A percentile compares a stretch with the other conserved stretches of the same genome.
Conservation (phyloP, 129 eudicot species). For the Solidago caesia region DNA sequence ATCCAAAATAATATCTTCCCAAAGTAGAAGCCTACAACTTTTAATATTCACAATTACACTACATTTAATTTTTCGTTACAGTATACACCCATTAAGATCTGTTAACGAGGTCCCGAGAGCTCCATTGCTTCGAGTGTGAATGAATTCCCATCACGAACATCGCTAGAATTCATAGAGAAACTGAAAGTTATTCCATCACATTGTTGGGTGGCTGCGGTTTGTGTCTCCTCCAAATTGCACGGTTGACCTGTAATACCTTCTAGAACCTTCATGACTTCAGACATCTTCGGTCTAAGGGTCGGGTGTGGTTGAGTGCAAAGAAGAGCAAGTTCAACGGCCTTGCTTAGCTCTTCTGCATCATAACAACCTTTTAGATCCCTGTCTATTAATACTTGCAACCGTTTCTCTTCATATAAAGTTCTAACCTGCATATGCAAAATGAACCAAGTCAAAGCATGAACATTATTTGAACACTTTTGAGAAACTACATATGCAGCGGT, state of each 20-base stretch:
- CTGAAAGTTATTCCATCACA: conserved; percentile 43
- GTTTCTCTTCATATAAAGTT: conserved; percentile 63
- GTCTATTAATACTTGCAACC: conserved; percentile 67
- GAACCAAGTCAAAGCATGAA: conserved; percentile 21
- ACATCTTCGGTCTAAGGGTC: conserved; percentile 70
- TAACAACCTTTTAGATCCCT: conserved; percentile 67
- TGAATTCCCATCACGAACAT: conserved; percentile 56
- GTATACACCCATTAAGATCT: not conserved
- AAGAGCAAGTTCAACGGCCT: conserved; percentile 67
- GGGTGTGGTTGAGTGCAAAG: conserved; percentile 68
- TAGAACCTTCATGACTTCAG: conserved; percentile 67
- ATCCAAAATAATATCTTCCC: conserved; percentile 6
- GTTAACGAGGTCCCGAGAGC: conserved; percentile 84
- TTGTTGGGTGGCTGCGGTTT: conserved; percentile 36
- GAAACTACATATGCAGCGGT: not conserved
- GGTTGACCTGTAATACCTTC: conserved; percentile 60
- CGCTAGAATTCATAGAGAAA: conserved; percentile 51
- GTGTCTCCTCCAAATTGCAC: conserved; percentile 42
- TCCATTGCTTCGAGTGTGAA: conserved; percentile 77
- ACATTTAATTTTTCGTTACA: not conserved
- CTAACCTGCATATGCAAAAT: conserved; percentile 47
- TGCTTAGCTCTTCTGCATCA: conserved; percentile 53
- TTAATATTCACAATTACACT: conserved; percentile 31
- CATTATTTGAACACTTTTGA: not conserved
- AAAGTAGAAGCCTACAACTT: conserved; percentile 18